phyloP scores from a whole-genome alignment of 2,329 filamentous ascomycete species.

The Aspergillus ustus region DNA sequence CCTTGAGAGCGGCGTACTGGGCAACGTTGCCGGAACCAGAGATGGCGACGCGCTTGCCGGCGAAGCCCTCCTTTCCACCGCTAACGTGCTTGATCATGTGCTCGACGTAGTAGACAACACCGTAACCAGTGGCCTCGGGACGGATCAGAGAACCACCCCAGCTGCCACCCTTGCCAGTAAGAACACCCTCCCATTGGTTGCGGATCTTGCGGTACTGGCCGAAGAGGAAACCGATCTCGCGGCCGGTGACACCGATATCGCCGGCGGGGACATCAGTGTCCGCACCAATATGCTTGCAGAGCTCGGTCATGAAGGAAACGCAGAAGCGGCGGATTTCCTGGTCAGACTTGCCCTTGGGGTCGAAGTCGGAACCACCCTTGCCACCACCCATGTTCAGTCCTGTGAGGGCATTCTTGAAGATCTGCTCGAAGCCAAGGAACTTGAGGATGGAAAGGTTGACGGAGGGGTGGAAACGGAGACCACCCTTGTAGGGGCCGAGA shows the following conservation, averaged over 20 bases:
- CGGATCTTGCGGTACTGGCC: constrained; percentile 87
- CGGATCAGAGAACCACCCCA: constrained; percentile 96
- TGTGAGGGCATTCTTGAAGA: constrained; percentile 99
- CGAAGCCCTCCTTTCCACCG: constrained; percentile 77
- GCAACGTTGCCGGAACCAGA: constrained; percentile 98
- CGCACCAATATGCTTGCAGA: constrained; percentile 93
- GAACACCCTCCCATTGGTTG: constrained; percentile 92
- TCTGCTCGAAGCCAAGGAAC: constrained; percentile 98
- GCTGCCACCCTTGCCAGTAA: constrained; percentile 90
- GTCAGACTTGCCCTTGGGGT: constrained; percentile 98
- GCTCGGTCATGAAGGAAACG: constrained; percentile 92
- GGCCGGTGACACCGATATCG: constrained; percentile 90
- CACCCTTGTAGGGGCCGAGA: constrained; percentile 96
- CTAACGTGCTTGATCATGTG: constrained; percentile 92
- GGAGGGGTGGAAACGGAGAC: constrained; percentile 85
- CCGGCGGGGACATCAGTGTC: constrained; percentile 96
- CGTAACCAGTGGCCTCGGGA: constrained; percentile 95
- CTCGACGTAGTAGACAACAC: constrained; percentile 93
- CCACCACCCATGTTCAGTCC: constrained; percentile 95
- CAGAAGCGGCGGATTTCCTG: constrained; percentile 98
- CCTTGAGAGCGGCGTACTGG: constrained; percentile 95
- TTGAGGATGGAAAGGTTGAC: constrained; percentile 75
- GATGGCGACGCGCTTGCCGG: constrained; percentile 91
- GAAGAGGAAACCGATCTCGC: constrained; percentile 94
- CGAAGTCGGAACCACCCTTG: constrained; percentile 97